Evolutionary conservation across 1,284 basidiomycete species (phyloP).

Genomic region (Cryptococcus sp.): DNA sequence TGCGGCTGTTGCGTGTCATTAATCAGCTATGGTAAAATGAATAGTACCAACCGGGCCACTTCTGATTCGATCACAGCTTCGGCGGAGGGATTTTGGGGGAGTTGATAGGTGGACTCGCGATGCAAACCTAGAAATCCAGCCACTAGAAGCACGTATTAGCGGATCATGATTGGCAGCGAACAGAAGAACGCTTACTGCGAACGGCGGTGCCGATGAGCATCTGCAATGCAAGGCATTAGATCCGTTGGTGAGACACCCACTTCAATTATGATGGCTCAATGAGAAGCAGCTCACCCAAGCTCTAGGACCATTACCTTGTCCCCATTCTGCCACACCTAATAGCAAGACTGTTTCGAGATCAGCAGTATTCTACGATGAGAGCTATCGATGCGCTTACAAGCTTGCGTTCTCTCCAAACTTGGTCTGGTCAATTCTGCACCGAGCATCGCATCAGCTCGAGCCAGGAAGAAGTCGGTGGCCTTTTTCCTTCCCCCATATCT

Average conservation of each 20-base stretch:
- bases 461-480: conserved; percentile 19
- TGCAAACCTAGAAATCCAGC: conserved; percentile 17
- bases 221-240: neutral
- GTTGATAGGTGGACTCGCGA: conserved; percentile 15
- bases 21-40: neutral
- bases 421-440: conserved; percentile 14
- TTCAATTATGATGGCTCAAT: neutral
- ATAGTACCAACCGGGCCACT: conserved; percentile 10
- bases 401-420: conserved; percentile 19
- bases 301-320: conserved; percentile 18
- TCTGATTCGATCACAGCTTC: conserved; percentile 16
- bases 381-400: conserved; percentile 11
- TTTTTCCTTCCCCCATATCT: conserved; percentile 18
- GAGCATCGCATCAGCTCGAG: conserved; percentile 8
- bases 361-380: neutral
- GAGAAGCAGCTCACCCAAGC: conserved; percentile 10
- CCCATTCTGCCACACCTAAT: conserved; percentile 17
- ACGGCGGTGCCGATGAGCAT: conserved; percentile 20
- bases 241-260: too few relatives aligned
- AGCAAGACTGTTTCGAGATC: conserved; percentile 6
- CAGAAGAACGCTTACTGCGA: conserved; percentile 5
- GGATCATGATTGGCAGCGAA: neutral
- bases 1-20: conserved; percentile 6
- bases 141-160: conserved; percentile 2
- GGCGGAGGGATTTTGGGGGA: conserved; percentile 8